Percentiles rank a stretch among this genome's conserved stretches.
Evolutionary conservation across 1,139 yeast species (phyloP).

Genomic region (Torulaspora pretoriensis): DNA sequence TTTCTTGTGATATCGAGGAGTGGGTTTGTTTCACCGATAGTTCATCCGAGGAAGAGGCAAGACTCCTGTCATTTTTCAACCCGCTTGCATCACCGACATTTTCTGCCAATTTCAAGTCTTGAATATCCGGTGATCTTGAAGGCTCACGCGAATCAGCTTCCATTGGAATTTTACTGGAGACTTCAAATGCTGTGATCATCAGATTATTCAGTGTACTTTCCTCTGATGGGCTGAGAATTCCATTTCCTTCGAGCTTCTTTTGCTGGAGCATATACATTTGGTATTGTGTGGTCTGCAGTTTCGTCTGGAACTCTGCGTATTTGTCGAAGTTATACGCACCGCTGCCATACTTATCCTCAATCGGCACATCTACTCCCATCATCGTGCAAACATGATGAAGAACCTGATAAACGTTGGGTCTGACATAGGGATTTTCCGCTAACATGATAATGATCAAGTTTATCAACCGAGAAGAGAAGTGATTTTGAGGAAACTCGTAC

Average conservation of each 20-base stretch:
- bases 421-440: conserved; percentile 69
- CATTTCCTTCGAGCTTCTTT: conserved; percentile 24
- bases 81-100: conserved; percentile 1
- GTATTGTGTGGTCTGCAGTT: conserved; percentile 34
- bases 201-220: conserved; percentile 25
- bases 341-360: conserved; percentile 38
- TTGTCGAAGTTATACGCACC: conserved; percentile 42
- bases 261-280: conserved; percentile 31
- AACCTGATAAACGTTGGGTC: conserved; percentile 88
- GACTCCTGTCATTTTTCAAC: conserved; percentile 2
- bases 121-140: conserved; percentile 1
- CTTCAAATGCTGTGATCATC: conserved; percentile 30
- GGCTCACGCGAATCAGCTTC: conserved; percentile 16
- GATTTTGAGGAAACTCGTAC: conserved; percentile 50
- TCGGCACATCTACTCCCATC: conserved; percentile 53
- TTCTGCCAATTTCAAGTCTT: not conserved
- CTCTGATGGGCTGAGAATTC: conserved; percentile 17
- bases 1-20: not conserved
- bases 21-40: conserved; percentile 6
- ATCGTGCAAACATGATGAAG: conserved; percentile 62
- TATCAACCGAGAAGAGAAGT: conserved; percentile 57
- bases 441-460: conserved; percentile 75
- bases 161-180: conserved; percentile 30
- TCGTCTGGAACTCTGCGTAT: conserved; percentile 38
- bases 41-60: conserved; percentile 5